A percentile compares a stretch with the other conserved stretches of the same genome.
phyloP scores from a whole-genome alignment of 164 flowering plant genomes.

The Cinnamomum micranthum region DNA sequence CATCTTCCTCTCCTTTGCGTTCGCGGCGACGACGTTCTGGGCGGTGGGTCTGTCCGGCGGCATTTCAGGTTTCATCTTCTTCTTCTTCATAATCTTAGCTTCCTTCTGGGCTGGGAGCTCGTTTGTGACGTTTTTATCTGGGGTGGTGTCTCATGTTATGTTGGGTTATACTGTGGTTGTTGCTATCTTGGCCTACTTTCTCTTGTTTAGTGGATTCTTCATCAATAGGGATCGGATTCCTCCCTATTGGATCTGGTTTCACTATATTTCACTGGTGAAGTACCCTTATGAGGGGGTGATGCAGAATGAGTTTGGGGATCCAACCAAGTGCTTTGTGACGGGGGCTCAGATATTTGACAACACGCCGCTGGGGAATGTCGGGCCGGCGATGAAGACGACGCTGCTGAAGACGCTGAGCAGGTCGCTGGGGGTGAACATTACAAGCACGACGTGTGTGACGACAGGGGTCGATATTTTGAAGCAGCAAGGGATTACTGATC shows the following conservation, averaged over 20 bases:
- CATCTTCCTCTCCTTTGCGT: slow-evolving; percentile 52
- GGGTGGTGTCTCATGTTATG: slow-evolving; percentile 77
- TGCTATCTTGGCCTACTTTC: slow-evolving; percentile 71
- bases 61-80: slow-evolving; percentile 62
- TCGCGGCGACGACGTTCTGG: slow-evolving; percentile 68
- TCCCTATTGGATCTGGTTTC: slow-evolving; percentile 91
- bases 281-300: slow-evolving; percentile 81
- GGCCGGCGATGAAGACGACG: slow-evolving; percentile 39
- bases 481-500: slow-evolving; percentile 58
- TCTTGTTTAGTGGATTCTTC: slow-evolving; percentile 92
- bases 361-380: slow-evolving; percentile 56
- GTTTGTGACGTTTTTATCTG: slow-evolving; percentile 89
- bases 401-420: slow-evolving; percentile 48
- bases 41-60: slow-evolving; percentile 88
- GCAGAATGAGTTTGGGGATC: slow-evolving; percentile 65
- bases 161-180: slow-evolving; percentile 80
- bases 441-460: slow-evolving; percentile 51
- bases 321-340: slow-evolving; percentile 54
- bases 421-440: slow-evolving; percentile 45
- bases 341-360: slow-evolving; percentile 85
- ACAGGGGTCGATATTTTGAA: slow-evolving; percentile 51
- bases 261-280: slow-evolving; percentile 77
- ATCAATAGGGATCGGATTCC: slow-evolving; percentile 75
- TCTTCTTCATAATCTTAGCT: slow-evolving; percentile 49
- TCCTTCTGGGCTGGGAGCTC: slow-evolving; percentile 94